These are phyloP conservation scores for Clitoria ternatea DNA, from an alignment of 306 rosid genomes.

Conservation along the genomic window DNA sequence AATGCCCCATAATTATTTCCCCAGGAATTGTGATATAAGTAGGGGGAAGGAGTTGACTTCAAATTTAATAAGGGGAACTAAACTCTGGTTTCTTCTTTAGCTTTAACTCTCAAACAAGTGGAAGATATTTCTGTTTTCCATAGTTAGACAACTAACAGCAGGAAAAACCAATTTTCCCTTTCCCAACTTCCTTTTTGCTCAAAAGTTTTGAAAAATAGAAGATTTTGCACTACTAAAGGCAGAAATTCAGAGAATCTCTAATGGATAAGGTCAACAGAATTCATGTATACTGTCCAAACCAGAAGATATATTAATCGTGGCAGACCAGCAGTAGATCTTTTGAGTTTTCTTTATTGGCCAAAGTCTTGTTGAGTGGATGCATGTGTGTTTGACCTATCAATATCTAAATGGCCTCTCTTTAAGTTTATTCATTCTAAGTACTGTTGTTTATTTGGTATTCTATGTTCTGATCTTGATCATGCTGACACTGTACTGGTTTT, in stretches of 20 bases:
- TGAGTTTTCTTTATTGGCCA: background rate
- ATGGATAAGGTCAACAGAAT: background rate
- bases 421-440: background rate
- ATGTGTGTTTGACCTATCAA: background rate
- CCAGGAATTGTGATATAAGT: too few species aligned
- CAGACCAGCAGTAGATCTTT: conserved; percentile 1
- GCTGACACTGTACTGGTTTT: conserved; percentile 31
- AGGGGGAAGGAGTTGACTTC: background rate
- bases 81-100: background rate
- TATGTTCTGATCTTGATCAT: conserved; percentile 13
- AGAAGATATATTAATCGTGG: background rate
- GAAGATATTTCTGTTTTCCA: background rate
- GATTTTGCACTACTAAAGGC: background rate
- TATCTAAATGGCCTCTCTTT: background rate
- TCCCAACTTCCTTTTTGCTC: background rate
- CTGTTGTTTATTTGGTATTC: conserved; percentile 1
- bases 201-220: background rate
- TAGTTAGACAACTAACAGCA: background rate
- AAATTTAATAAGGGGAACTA: background rate
- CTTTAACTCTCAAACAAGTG: background rate
- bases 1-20: too few species aligned
- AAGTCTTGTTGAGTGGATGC: background rate
- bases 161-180: background rate
- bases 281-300: background rate
- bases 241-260: background rate